phyloP scores from a whole-genome alignment of 2,329 filamentous ascomycete genomes.

The Hypoxylon sp. region DNA sequence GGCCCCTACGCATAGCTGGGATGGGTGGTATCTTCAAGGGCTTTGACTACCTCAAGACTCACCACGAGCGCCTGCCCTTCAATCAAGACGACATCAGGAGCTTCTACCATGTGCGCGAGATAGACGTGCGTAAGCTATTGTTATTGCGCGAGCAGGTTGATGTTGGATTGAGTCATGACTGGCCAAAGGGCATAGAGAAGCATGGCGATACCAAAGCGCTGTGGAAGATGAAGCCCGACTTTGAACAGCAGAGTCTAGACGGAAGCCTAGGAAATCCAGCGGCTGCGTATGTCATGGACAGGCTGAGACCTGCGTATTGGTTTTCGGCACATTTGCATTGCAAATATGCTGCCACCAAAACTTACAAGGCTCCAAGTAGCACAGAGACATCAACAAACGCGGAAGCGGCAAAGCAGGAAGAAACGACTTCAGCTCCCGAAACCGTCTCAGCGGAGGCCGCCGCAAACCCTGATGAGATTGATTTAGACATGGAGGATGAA shows the following conservation, averaged over 20 bases:
- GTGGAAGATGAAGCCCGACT: conserved; percentile 80
- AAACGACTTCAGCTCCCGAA: neutral
- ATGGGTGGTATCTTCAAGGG: conserved; percentile 97
- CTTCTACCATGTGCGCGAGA: conserved; percentile 90
- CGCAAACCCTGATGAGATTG: conserved; percentile 43
- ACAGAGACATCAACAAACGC: conserved; percentile 22
- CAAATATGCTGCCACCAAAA: conserved; percentile 81
- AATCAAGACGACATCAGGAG: conserved; percentile 79
- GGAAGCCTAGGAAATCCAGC: conserved; percentile 85
- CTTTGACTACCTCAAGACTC: conserved; percentile 85
- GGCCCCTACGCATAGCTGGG: conserved; percentile 87
- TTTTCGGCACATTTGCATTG: conserved; percentile 94
- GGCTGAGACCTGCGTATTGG: conserved; percentile 87
- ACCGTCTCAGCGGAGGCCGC: conserved; percentile 58
- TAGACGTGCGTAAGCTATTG: conserved; percentile 91
- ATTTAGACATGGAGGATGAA: conserved; percentile 38
- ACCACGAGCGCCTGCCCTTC: conserved; percentile 90
- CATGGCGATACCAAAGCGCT: conserved; percentile 77
- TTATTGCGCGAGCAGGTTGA: conserved; percentile 90
- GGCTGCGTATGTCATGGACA: conserved; percentile 83
- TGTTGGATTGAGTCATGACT: conserved; percentile 93
- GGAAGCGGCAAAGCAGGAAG: conserved; percentile 18
- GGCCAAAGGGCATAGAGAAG: conserved; percentile 87
- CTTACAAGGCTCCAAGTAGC: conserved; percentile 58
- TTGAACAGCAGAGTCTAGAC: conserved; percentile 79